A percentile compares a stretch with the other conserved stretches of the same genome.
Evolutionary conservation across 495 filamentous ascomycete species (phyloP).

Genomic region (Articulospora tetracladia): DNA sequence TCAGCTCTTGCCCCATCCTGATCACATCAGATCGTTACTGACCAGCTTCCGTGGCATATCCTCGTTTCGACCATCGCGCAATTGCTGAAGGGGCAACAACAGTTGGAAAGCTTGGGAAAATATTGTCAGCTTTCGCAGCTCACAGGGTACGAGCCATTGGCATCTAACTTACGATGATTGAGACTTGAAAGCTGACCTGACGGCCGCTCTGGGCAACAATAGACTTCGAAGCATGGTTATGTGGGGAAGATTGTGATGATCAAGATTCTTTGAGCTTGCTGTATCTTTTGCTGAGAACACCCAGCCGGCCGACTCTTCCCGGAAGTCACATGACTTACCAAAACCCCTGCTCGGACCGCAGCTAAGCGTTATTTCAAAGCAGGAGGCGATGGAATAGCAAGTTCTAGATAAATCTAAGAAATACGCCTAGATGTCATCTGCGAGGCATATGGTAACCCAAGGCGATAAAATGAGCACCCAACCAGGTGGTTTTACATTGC

Average conservation of each 20-base stretch:
- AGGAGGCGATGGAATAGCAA: neutral
- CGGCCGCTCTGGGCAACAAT: slow-evolving; percentile 62
- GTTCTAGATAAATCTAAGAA: neutral
- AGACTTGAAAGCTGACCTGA: slow-evolving; percentile 59
- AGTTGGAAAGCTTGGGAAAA: slow-evolving; percentile 45
- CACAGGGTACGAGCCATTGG: slow-evolving; percentile 22
- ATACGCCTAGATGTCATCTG: neutral
- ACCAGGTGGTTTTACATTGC: neutral
- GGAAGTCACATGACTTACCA: slow-evolving; percentile 1
- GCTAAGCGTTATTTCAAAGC: neutral
- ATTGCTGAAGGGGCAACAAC: slow-evolving; percentile 51
- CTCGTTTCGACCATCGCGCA: slow-evolving; percentile 58
- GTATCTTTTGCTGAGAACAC: slow-evolving; percentile 4
- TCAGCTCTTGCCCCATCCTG: slow-evolving; percentile 4
- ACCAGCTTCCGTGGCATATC: slow-evolving; percentile 82
- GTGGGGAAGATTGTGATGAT: slow-evolving; percentile 31
- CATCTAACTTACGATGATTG: slow-evolving; percentile 41
- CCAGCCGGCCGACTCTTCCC: neutral
- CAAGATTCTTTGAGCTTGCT: slow-evolving; percentile 64
- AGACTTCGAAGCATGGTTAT: slow-evolving; percentile 64
- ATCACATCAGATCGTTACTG: slow-evolving; percentile 26
- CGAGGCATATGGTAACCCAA: too few species aligned
- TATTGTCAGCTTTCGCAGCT: slow-evolving; percentile 26
- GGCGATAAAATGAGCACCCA: too few species aligned
- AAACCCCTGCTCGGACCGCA: neutral